These are phyloP conservation scores for Penicillium arizonense DNA, from an alignment of 495 filamentous ascomycete genomes.

Conservation along the genomic window DNA sequence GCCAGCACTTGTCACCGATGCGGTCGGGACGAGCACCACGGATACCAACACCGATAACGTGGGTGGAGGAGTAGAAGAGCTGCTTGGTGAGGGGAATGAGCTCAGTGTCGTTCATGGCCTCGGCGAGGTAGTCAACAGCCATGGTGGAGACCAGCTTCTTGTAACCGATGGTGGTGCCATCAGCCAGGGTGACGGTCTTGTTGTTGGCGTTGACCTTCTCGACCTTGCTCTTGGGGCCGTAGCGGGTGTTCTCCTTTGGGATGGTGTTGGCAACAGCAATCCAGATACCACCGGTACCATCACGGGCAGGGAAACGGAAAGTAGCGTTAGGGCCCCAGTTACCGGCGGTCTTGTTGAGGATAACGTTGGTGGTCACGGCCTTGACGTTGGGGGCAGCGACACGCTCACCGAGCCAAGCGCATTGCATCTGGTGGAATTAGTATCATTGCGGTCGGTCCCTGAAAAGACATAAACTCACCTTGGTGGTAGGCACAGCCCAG, in stretches of 20 bases:
- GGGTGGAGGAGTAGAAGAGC: constrained; percentile 95
- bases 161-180: constrained; percentile 90
- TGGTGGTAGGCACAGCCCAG: constrained; percentile 97
- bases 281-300: constrained; percentile 98
- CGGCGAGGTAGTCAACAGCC: constrained; percentile 86
- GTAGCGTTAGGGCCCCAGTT: constrained; percentile 98
- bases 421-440: constrained; percentile 80
- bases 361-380: constrained; percentile 89
- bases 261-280: constrained; percentile 94
- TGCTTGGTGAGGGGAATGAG: constrained; percentile 80
- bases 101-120: constrained; percentile 84
- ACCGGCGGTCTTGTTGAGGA: constrained; percentile 92
- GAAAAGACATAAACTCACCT: constrained; percentile 56
- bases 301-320: constrained; percentile 95
- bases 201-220: constrained; percentile 78
- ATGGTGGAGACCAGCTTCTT: constrained; percentile 93
- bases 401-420: constrained; percentile 97
- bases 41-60: constrained; percentile 95
- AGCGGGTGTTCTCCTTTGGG: constrained; percentile 85
- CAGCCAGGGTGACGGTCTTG: constrained; percentile 77
- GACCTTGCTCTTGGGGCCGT: constrained; percentile 83
- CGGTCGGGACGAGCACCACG: constrained; percentile 89
- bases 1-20: constrained; percentile 99
- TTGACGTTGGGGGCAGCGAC: constrained; percentile 97
- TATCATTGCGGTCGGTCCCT: neutral